A percentile compares a stretch with the other conserved stretches of the same genome.
Conservation (phyloP, 768 basidiomycete species). For the Mycena metata region DNA sequence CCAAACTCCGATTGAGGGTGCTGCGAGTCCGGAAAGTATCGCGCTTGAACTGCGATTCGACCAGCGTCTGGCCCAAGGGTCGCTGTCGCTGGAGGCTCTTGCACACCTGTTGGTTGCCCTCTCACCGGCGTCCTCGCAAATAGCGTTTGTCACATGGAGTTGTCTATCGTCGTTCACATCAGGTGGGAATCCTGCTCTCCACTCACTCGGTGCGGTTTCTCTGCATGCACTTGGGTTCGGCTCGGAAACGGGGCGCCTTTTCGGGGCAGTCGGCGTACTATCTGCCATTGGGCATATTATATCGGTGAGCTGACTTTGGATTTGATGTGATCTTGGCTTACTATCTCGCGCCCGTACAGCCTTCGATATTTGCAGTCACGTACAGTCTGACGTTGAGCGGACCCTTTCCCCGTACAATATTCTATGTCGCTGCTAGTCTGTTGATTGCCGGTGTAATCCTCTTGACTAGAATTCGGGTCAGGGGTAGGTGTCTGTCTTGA, state of each 20-base stretch:
- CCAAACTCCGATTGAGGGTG: constrained; percentile 49
- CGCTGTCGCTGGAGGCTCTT: constrained; percentile 75
- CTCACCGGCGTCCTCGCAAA: constrained; percentile 62
- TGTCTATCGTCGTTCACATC: constrained; percentile 75
- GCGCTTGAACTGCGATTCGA: constrained; percentile 77
- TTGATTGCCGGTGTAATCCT: constrained; percentile 63
- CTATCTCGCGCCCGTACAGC: constrained; percentile 54
- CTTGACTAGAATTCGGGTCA: constrained; percentile 44
- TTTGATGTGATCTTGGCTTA: constrained; percentile 7
- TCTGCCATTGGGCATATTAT: constrained; percentile 77
- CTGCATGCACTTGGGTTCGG: constrained; percentile 65
- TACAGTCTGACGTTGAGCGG: constrained; percentile 73
- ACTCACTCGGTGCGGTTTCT: constrained; percentile 79
- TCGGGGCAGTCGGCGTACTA: constrained; percentile 79
- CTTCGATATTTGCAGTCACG: constrained; percentile 74
- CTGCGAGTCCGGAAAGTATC: constrained; percentile 59
- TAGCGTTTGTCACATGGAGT: constrained; percentile 70
- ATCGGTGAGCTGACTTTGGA: constrained; percentile 51
- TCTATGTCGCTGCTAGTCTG: constrained; percentile 70
- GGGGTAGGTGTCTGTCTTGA: constrained; percentile 7
- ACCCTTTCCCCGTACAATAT: constrained; percentile 76
- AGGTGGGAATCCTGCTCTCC: constrained; percentile 72
- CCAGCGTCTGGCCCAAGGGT: constrained; percentile 71
- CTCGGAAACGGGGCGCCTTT: constrained; percentile 69
- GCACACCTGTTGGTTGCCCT: constrained; percentile 75